phyloP scores from a whole-genome alignment of 2,329 filamentous ascomycete genomes.

The Purpureocillium lavendulum region DNA sequence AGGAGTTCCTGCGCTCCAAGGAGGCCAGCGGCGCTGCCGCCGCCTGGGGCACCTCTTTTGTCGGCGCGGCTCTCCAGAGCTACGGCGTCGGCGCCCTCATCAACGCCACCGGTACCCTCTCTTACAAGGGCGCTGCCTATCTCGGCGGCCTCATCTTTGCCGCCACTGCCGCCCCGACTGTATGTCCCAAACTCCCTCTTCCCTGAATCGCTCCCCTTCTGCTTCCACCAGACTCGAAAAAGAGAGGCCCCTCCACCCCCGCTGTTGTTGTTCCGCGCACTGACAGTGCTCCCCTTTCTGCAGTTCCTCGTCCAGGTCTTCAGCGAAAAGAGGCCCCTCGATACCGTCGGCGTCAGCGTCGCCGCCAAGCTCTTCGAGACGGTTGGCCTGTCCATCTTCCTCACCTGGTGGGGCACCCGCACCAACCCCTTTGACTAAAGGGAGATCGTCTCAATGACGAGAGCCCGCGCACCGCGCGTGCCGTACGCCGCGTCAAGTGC shows the following conservation, averaged over 20 bases:
- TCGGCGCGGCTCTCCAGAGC: conserved; percentile 80
- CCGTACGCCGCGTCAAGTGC: too few relatives aligned
- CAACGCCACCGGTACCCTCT: conserved; percentile 90
- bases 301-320: conserved; percentile 82
- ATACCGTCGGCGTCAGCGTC: conserved; percentile 80
- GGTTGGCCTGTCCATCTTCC: conserved; percentile 80
- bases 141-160: conserved; percentile 86
- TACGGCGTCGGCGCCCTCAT: conserved; percentile 86
- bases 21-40: conserved; percentile 82
- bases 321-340: conserved; percentile 84
- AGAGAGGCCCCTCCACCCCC: too few relatives aligned
- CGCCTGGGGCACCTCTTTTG: conserved; percentile 82
- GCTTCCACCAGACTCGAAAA: too few relatives aligned
- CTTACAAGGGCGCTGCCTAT: conserved; percentile 96
- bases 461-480: too few relatives aligned
- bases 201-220: background rate
- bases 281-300: conserved; percentile 7
- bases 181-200: conserved; percentile 33
- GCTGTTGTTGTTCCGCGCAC: too few relatives aligned
- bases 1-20: conserved; percentile 92
- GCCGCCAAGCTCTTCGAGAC: conserved; percentile 87
- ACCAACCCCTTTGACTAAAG: conserved; percentile 82
- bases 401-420: conserved; percentile 96
- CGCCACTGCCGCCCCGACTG: conserved; percentile 77
- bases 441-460: conserved; percentile 9